A percentile compares a stretch with the other conserved stretches of the same genome.
These are phyloP conservation scores for Nidularia pulvinata DNA, from an alignment of 768 basidiomycete species.

Conservation along the genomic window DNA sequence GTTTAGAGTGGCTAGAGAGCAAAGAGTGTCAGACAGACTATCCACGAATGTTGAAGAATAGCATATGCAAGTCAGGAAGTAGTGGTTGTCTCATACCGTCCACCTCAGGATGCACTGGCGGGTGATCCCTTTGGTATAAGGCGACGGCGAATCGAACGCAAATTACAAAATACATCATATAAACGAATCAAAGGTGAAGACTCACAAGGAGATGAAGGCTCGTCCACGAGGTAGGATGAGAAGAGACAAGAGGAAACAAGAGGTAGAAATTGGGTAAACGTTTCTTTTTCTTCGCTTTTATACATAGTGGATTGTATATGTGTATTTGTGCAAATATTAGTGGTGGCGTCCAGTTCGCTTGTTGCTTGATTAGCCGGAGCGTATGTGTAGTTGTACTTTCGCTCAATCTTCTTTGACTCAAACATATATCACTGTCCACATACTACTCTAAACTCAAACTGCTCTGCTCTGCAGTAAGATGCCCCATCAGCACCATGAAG, in stretches of 20 bases:
- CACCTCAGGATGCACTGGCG: slow-evolving; percentile 73
- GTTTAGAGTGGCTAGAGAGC: too few species aligned
- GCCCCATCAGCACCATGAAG: slow-evolving; percentile 56
- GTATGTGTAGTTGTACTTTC: too few species aligned
- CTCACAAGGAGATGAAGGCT: neutral
- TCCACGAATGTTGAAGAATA: neutral
- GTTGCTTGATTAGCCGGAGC: too few species aligned
- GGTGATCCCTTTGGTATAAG: slow-evolving; percentile 72
- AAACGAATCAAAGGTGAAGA: neutral
- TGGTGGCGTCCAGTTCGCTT: too few species aligned
- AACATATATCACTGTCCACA: too few species aligned
- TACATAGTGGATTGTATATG: too few species aligned
- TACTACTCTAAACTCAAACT: too few species aligned
- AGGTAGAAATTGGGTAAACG: neutral
- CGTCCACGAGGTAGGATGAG: neutral
- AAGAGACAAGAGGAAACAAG: neutral
- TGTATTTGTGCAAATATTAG: too few species aligned
- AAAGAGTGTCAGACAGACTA: too few species aligned
- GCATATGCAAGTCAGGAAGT: slow-evolving; percentile 40
- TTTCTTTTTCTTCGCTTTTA: too few species aligned
- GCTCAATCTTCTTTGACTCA: too few species aligned
- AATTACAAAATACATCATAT: slow-evolving; percentile 80
- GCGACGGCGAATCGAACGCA: slow-evolving; percentile 76
- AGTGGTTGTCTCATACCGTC: slow-evolving; percentile 70
- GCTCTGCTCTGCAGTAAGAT: slow-evolving; percentile 19